These are phyloP conservation scores for Lentinus tigrinus DNA, from an alignment of 768 basidiomycete genomes.

Conservation along the genomic window DNA sequence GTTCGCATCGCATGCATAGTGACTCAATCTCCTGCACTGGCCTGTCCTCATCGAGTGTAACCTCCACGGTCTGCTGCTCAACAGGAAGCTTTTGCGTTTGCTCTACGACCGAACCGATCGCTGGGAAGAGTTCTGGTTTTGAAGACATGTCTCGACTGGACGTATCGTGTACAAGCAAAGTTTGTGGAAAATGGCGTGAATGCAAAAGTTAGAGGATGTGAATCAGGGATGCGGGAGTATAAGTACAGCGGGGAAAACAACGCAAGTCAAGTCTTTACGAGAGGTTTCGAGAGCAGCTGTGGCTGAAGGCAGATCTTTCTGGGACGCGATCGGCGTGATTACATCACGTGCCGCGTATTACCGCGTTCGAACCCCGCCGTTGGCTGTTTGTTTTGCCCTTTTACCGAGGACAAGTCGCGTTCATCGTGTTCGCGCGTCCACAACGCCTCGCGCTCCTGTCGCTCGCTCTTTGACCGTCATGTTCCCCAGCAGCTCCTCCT, in stretches of 20 bases:
- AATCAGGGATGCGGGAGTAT: too few species aligned
- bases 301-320: constrained; percentile 9
- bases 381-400: too few species aligned
- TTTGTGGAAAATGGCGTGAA: not conserved
- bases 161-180: not conserved
- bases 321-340: constrained; percentile 10
- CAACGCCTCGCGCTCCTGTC: not conserved
- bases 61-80: constrained; percentile 9
- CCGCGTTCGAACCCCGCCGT: constrained; percentile 4
- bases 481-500: constrained; percentile 25
- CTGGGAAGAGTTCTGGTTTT: constrained; percentile 27
- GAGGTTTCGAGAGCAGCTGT: constrained; percentile 14
- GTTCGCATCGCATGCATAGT: constrained; percentile 89
- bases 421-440: too few species aligned
- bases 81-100: constrained; percentile 24
- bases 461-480: constrained; percentile 7
- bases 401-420: too few species aligned
- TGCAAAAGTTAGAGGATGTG: not conserved
- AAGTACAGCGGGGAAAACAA: not conserved
- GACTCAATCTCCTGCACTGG: constrained; percentile 85
- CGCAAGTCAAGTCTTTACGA: constrained; percentile 3
- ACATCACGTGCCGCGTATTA: constrained; percentile 18
- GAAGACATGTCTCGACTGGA: constrained; percentile 11
- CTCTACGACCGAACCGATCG: constrained; percentile 29
- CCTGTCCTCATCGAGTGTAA: constrained; percentile 48